Conservation (phyloP, 2,329 filamentous ascomycete species). For the Mycocentrospora acerina region DNA sequence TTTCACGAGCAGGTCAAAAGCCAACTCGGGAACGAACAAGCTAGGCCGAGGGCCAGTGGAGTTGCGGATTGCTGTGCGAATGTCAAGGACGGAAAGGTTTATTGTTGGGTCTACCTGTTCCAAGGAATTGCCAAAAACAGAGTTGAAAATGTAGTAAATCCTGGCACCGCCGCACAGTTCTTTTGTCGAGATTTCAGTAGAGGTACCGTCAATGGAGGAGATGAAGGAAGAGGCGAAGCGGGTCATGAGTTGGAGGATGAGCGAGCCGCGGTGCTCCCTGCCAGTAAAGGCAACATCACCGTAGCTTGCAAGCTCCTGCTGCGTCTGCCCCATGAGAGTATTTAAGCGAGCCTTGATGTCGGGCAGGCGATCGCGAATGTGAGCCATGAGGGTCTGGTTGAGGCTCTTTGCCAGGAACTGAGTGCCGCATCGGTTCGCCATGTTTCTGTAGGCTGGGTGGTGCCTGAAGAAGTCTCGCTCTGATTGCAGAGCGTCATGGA, state of each 20-base stretch:
- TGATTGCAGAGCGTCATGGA: slow-evolving; percentile 84
- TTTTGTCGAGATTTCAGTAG: slow-evolving; percentile 97
- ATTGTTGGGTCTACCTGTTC: slow-evolving; percentile 95
- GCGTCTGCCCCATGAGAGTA: slow-evolving; percentile 98
- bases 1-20: slow-evolving; percentile 96
- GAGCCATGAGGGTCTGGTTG: slow-evolving; percentile 91
- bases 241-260: slow-evolving; percentile 97
- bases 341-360: slow-evolving; percentile 98
- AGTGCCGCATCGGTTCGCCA: slow-evolving; percentile 88
- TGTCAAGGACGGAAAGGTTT: slow-evolving; percentile 92
- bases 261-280: slow-evolving; percentile 91
- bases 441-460: slow-evolving; percentile 95
- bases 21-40: slow-evolving; percentile 94
- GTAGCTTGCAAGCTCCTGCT: slow-evolving; percentile 96
- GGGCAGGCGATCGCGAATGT: slow-evolving; percentile 91
- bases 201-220: slow-evolving; percentile 97
- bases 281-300: slow-evolving; percentile 97
- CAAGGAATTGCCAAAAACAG: slow-evolving; percentile 93
- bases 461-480: slow-evolving; percentile 96
- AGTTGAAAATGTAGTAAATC: slow-evolving; percentile 99
- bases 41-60: slow-evolving; percentile 94
- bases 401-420: slow-evolving; percentile 92
- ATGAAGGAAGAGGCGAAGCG: slow-evolving; percentile 97
- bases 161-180: slow-evolving; percentile 92
- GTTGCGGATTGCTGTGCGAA: slow-evolving; percentile 95